phyloP scores from a whole-genome alignment of 1,284 basidiomycete species.

The Kwoniella shivajii region DNA sequence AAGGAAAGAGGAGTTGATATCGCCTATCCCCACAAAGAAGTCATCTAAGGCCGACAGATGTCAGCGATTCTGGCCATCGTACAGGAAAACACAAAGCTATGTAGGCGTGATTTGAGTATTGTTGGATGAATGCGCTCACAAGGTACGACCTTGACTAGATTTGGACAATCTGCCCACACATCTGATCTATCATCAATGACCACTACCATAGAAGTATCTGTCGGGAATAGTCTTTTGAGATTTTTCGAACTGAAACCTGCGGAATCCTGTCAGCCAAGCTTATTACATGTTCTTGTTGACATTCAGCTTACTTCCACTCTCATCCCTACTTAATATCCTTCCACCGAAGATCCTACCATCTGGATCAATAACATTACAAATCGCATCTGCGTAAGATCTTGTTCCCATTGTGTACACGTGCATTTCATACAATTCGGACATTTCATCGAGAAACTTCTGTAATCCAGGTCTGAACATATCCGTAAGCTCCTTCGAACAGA shows the following conservation, averaged over 20 bases:
- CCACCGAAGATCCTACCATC: slow-evolving; percentile 81
- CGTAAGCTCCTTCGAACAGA: too few relatives aligned
- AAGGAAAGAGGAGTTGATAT: slow-evolving; percentile 93
- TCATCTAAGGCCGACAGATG: slow-evolving; percentile 66
- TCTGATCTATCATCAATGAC: slow-evolving; percentile 98
- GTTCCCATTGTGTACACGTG: slow-evolving; percentile 99
- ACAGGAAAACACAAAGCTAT: background rate
- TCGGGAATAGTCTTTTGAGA: slow-evolving; percentile 86
- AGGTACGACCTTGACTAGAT: slow-evolving; percentile 93
- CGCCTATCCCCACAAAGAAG: slow-evolving; percentile 98
- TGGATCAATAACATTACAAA: slow-evolving; percentile 91
- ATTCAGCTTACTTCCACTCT: slow-evolving; percentile 71
- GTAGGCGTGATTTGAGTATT: background rate
- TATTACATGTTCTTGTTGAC: background rate
- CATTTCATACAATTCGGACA: slow-evolving; percentile 88
- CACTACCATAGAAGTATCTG: slow-evolving; percentile 97
- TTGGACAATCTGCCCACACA: slow-evolving; percentile 90
- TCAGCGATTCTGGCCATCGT: slow-evolving; percentile 5
- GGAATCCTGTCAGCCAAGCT: background rate
- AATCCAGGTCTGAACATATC: slow-evolving; percentile 81
- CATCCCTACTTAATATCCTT: slow-evolving; percentile 87
- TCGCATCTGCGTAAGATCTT: slow-evolving; percentile 91
- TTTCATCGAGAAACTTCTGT: slow-evolving; percentile 69
- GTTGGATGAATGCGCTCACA: slow-evolving; percentile 62
- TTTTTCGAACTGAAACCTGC: slow-evolving; percentile 67